Evolutionary conservation across 1,284 basidiomycete species (phyloP), one percentile per base, ranked within the genome.

Genomic region (Ustilago bromivora): DNA sequence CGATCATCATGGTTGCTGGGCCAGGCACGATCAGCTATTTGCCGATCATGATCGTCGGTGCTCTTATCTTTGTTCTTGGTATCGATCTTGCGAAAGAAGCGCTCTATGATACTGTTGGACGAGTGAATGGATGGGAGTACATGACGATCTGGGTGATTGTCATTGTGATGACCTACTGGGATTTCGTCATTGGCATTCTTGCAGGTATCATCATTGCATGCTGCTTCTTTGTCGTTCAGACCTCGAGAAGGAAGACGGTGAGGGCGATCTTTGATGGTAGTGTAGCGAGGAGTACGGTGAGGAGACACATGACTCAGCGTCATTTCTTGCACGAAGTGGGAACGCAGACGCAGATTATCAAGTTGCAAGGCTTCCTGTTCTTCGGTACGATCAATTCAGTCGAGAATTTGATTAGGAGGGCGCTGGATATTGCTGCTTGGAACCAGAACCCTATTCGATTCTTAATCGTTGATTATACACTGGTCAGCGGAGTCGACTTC

Each of bases 161-260:
- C 88, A 89, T 96, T 46, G 93, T 92, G 69, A 98, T 98, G 96
- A 85, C 82, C 53, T 74, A 73, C 52, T 84, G 79, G 59, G 85
- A 86, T 88, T 98, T 98, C 85, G 96, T 98, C 34, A 91, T 93
- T 72, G 96, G 96, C 2, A 93, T 99, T 1, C 87, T 97, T 1
- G 94, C 96, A 81, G 97, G 96, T 12, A 94, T 98, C 82, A 88
- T 96, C 65, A 91, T 95, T 63, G 94, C 94, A 74, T 97, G 93
- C 84, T 90, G 97, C 86, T 98, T 98, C 88, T 98, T 99, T 83
- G 97, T 99, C 28, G 90, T 98, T 3, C 94, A 97, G 83, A 96
- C 95, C 66, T 95, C 98, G 68, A 90, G 96, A 4, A 51, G 83
- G 3, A 82, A 80, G 68, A 82, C 78, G 32, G 80, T 86, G 6